Evolutionary conservation across 2,329 filamentous ascomycete genomes (phyloP).

Genomic region (Pyrenophora teres): DNA sequence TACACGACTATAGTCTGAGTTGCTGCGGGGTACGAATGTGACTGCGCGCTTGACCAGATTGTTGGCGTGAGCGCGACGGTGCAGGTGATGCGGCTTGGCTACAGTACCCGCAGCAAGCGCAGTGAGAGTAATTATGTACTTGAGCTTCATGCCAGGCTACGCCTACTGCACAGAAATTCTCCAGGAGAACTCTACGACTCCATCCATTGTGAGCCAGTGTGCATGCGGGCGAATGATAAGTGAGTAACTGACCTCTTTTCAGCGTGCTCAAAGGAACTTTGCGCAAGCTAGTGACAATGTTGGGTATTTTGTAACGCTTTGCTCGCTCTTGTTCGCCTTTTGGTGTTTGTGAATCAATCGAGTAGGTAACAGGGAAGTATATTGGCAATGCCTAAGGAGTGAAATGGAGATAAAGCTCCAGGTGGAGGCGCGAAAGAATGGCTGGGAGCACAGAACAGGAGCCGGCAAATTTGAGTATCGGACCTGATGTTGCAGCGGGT

Average conservation of each 20-base stretch:
- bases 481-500: constrained; percentile 21
- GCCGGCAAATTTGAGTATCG: constrained; percentile 7
- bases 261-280: not conserved
- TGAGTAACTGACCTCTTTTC: constrained; percentile 14
- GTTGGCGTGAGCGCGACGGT: constrained; percentile 57
- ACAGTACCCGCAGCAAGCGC: constrained; percentile 55
- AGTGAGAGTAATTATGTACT: constrained; percentile 42
- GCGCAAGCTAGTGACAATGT: not conserved
- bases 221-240: not conserved
- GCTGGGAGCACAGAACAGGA: constrained; percentile 15
- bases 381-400: constrained; percentile 37
- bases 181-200: constrained; percentile 4
- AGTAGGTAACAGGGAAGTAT: constrained; percentile 29
- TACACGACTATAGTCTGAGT: constrained; percentile 71
- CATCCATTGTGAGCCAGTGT: constrained; percentile 15
- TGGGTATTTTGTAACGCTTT: not conserved
- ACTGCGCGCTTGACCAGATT: constrained; percentile 53
- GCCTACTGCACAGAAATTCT: constrained; percentile 2
- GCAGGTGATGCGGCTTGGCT: constrained; percentile 63
- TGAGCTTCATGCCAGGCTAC: constrained; percentile 42
- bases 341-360: constrained; percentile 8
- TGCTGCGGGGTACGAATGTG: constrained; percentile 56
- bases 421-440: constrained; percentile 30
- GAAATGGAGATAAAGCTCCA: constrained; percentile 39
- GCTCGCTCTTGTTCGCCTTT: constrained; percentile 16